Conservation (phyloP, 2,329 filamentous ascomycete species). For the Colletotrichum trifolii region DNA sequence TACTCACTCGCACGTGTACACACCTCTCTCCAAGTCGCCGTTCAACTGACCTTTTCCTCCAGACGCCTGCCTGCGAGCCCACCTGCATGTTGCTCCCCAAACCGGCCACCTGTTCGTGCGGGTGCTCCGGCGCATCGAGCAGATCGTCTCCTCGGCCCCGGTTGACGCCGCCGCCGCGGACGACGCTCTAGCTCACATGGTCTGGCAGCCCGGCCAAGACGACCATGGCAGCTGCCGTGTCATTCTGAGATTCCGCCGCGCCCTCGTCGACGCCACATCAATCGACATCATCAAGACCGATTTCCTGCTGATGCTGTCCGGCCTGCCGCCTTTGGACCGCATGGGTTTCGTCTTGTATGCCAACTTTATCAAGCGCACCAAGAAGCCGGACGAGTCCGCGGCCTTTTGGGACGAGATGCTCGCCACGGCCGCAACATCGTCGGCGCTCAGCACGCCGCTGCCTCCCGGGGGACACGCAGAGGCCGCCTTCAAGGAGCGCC, state of each 20-base stretch:
- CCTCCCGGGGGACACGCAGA: no score
- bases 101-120: not conserved
- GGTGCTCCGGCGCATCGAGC: conserved; percentile 3
- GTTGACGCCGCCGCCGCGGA: not conserved
- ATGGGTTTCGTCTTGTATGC: conserved; percentile 2
- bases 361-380: not conserved
- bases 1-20: not conserved
- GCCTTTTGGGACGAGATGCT: no score
- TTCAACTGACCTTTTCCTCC: no score
- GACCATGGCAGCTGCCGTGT: not conserved
- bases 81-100: not conserved
- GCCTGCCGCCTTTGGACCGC: conserved; percentile 2
- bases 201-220: no score
- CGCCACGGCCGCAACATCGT: no score
- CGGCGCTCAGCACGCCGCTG: no score
- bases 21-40: not conserved
- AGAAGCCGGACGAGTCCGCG: no score
- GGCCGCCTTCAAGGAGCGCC: no score
- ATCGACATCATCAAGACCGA: conserved; percentile 15
- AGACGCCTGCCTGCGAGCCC: conserved; percentile 5
- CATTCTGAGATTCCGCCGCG: conserved; percentile 8
- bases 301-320: not conserved
- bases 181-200: not conserved
- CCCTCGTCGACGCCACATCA: conserved; percentile 10
- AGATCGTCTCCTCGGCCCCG: not conserved